Conservation (phyloP, 2,329 filamentous ascomycete genomes). For the Ustilaginoidea virens region DNA sequence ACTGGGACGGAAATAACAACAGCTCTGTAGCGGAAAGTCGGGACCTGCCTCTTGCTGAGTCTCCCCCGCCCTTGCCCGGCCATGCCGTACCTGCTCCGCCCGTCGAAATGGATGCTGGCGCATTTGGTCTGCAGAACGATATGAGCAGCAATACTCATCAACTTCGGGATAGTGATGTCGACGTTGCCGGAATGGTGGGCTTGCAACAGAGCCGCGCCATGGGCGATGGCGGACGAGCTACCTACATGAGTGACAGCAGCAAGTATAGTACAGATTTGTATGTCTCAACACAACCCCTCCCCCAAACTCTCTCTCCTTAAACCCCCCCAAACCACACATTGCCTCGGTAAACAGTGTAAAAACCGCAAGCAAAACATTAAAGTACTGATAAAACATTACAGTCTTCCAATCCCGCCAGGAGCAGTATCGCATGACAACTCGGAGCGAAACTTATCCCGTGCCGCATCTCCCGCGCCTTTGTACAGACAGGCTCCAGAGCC, state of each 20-base stretch:
- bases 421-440: constrained; percentile 37
- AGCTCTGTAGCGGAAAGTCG: constrained; percentile 21
- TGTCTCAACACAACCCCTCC: constrained; percentile 5
- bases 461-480: constrained; percentile 28
- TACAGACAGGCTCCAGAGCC: constrained; percentile 20
- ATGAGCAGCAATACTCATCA: constrained; percentile 31
- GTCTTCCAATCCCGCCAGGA: constrained; percentile 40
- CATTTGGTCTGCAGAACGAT: constrained; percentile 24
- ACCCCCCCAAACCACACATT: background rate
- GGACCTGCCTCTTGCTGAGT: constrained; percentile 43
- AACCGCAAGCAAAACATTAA: no score
- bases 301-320: background rate
- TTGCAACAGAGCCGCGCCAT: constrained; percentile 39
- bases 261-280: constrained; percentile 62
- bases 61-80: constrained; percentile 44
- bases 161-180: constrained; percentile 49
- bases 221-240: constrained; percentile 25
- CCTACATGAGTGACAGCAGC: constrained; percentile 50
- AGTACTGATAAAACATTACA: constrained; percentile 4
- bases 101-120: constrained; percentile 66
- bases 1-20: constrained; percentile 4
- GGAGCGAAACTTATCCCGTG: constrained; percentile 27
- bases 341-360: background rate
- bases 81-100: constrained; percentile 36
- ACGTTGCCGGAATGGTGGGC: constrained; percentile 59